phyloP scores from a whole-genome alignment of 2,329 filamentous ascomycete genomes.

The Epichloe coenophiala region DNA sequence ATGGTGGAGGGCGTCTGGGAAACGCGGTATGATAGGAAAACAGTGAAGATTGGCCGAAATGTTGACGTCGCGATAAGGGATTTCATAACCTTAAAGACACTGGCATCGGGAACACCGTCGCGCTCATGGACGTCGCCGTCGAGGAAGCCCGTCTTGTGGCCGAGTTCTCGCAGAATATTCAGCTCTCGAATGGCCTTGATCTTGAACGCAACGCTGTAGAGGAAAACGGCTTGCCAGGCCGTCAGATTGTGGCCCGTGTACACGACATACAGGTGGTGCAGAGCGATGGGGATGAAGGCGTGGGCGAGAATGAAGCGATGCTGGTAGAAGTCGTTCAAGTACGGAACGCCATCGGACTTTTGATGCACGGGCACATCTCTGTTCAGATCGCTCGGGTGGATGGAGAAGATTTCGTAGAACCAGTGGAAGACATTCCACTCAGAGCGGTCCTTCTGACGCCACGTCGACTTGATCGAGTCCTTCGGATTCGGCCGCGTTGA shows the following conservation, averaged over 20 bases:
- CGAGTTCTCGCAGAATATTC: slow-evolving; percentile 1
- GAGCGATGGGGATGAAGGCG: slow-evolving; percentile 3
- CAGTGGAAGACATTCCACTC: slow-evolving; percentile 5
- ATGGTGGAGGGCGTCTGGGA: slow-evolving; percentile 1
- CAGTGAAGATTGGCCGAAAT: slow-evolving; percentile 3
- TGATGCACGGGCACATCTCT: slow-evolving; percentile 3
- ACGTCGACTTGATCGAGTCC: slow-evolving; percentile 7
- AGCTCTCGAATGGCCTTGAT: slow-evolving; percentile 5
- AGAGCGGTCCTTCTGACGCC: slow-evolving; percentile 4
- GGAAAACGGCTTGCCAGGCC: slow-evolving; percentile 4
- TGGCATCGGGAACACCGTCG: slow-evolving; percentile 4
- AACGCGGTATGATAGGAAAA: slow-evolving; percentile 1
- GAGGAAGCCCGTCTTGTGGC: slow-evolving; percentile 3
- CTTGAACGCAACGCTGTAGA: slow-evolving; percentile 4
- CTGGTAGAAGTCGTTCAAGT: slow-evolving; percentile 2
- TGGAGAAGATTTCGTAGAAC: slow-evolving; percentile 3
- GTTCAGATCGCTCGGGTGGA: slow-evolving; percentile 3
- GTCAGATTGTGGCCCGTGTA: slow-evolving; percentile 5
- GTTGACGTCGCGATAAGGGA: slow-evolving; percentile 2
- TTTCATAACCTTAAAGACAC: slow-evolving; percentile 2
- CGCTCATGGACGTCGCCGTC: slow-evolving; percentile 6
- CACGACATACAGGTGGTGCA: slow-evolving; percentile 3
- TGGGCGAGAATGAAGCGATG: slow-evolving; percentile 5
- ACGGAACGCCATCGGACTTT: slow-evolving; percentile 4
- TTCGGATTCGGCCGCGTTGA: not conserved